Evolutionary conservation across 345 rosid genomes (phyloP).

Genomic region (Arabidopsis thaliana): TAIR10.1 NC_003076.8:4845001-4845500

Average conservation of each 20-base stretch:
- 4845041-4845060: too few species aligned
- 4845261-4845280: background rate
- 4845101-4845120: constrained; percentile 53
- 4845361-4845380: constrained; percentile 80
- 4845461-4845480: constrained; percentile 23
- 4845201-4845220: background rate
- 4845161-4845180: constrained; percentile 4
- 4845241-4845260: constrained; percentile 12
- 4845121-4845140: constrained; percentile 16
- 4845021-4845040: too few species aligned
- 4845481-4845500: constrained; percentile 59
- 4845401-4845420: constrained; percentile 46
- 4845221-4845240: background rate
- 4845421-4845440: background rate
- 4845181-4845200: background rate
- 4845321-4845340: constrained; percentile 53
- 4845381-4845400: constrained; percentile 83
- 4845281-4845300: background rate
- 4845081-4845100: too few species aligned
- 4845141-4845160: background rate
- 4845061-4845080: too few species aligned
- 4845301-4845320: constrained; percentile 2
- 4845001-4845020: too few species aligned
- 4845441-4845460: constrained; percentile 1
- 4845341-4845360: constrained; percentile 70